These are phyloP conservation scores for Entomortierella chlamydospora DNA, from an alignment of 192 early-diverging fungal genomes.

Conservation along the genomic window DNA sequence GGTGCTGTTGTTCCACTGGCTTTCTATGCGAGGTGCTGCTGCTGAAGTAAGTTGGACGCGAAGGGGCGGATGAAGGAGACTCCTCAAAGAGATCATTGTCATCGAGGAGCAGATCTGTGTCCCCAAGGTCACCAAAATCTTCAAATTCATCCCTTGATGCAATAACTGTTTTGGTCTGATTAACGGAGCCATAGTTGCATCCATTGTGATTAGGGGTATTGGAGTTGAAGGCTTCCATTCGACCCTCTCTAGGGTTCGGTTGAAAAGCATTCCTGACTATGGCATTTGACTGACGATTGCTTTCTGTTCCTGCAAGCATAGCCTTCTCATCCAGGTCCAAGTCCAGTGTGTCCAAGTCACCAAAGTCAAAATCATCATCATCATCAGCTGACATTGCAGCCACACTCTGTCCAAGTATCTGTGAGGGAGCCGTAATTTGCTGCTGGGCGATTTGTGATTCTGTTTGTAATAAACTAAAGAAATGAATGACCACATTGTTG, in stretches of 20 bases:
- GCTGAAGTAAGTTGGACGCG: not conserved
- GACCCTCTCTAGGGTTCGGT: not conserved
- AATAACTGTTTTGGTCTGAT: not conserved
- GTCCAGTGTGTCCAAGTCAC: constrained; percentile 17
- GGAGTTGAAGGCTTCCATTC: not conserved
- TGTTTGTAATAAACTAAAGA: too few species aligned
- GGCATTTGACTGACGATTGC: not conserved
- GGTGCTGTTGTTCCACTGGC: not conserved
- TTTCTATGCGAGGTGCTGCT: not conserved
- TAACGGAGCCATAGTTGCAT: not conserved
- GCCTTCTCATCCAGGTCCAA: constrained; percentile 24
- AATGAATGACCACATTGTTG: too few species aligned
- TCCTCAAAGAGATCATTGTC: constrained; percentile 17
- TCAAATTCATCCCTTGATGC: constrained; percentile 35
- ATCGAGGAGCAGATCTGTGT: constrained; percentile 17
- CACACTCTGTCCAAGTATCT: not conserved
- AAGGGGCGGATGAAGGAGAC: not conserved
- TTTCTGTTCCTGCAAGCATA: constrained; percentile 1
- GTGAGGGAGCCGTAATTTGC: not conserved
- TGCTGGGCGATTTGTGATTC: not conserved
- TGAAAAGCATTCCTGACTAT: not conserved
- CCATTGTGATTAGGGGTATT: not conserved
- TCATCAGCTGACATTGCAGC: constrained; percentile 15
- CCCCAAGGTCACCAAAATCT: constrained; percentile 45
- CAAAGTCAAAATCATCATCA: constrained; percentile 42